Conservation (phyloP, 768 basidiomycete species). For the Dioszegia aurantiaca region DNA sequence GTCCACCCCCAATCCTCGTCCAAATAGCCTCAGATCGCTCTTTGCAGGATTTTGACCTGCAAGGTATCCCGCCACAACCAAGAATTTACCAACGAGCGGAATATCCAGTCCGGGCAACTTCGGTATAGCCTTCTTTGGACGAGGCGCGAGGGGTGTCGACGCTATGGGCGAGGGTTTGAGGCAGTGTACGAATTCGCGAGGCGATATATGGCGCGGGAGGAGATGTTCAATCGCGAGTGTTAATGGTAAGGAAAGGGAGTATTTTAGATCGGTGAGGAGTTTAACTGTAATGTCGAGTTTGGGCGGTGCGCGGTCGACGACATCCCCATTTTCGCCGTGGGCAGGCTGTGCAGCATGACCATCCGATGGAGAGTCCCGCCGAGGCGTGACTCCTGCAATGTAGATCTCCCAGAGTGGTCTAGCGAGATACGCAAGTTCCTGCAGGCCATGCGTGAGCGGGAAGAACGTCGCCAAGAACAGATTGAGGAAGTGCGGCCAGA, state of each 20-base stretch:
- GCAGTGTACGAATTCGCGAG: slow-evolving; percentile 26
- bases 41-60: slow-evolving; percentile 81
- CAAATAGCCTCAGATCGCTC: slow-evolving; percentile 79
- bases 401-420: slow-evolving; percentile 48
- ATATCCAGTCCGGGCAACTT: slow-evolving; percentile 30
- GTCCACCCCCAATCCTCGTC: slow-evolving; percentile 63
- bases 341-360: slow-evolving; percentile 6
- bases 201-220: slow-evolving; percentile 31
- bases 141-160: neutral
- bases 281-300: slow-evolving; percentile 36
- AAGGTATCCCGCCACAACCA: slow-evolving; percentile 72
- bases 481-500: slow-evolving; percentile 49
- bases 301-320: slow-evolving; percentile 9
- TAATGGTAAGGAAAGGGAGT: slow-evolving; percentile 39
- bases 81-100: slow-evolving; percentile 59
- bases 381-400: slow-evolving; percentile 34
- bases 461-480: slow-evolving; percentile 37
- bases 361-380: slow-evolving; percentile 29
- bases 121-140: slow-evolving; percentile 17
- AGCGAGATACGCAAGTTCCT: slow-evolving; percentile 38
- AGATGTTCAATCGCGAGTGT: slow-evolving; percentile 40
- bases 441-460: slow-evolving; percentile 26
- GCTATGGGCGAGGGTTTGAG: slow-evolving; percentile 13
- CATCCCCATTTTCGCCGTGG: neutral
- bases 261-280: slow-evolving; percentile 48